A percentile compares a stretch with the other conserved stretches of the same genome.
Conservation (phyloP, 805 yeast species). For the Candida methanosorbosa region DNA sequence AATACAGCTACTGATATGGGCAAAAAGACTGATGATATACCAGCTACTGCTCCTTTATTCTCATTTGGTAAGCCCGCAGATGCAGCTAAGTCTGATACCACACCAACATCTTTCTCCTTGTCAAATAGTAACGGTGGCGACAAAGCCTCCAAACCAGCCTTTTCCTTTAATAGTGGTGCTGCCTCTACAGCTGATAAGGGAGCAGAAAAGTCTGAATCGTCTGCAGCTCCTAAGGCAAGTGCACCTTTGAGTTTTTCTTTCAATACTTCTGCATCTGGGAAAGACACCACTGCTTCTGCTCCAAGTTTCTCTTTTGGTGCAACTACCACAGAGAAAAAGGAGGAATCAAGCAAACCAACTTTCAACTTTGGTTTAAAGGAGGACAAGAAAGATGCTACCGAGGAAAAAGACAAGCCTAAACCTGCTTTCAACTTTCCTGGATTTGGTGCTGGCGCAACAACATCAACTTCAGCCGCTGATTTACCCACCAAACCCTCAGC, state of each 20-base stretch:
- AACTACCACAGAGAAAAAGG: conserved; percentile 1
- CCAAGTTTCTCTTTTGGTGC: conserved; percentile 3
- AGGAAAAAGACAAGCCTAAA: not conserved
- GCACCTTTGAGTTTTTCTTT: too few relatives aligned
- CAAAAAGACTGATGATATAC: not conserved
- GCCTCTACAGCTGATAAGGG: too few relatives aligned
- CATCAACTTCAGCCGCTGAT: too few relatives aligned
- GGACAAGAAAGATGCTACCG: too few relatives aligned
- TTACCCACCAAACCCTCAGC: too few relatives aligned
- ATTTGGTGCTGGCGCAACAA: too few relatives aligned
- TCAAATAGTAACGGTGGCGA: too few relatives aligned
- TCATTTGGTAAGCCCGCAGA: not conserved
- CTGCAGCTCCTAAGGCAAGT: too few relatives aligned
- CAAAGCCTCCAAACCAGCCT: conserved; percentile 5
- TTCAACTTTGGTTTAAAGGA: conserved; percentile 3
- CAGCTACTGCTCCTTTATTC: not conserved
- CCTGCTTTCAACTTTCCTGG: not conserved
- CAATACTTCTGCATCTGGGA: too few relatives aligned
- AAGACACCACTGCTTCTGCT: conserved; percentile 1
- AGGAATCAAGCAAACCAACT: conserved; percentile 1
- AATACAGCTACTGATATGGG: not conserved
- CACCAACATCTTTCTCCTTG: not conserved
- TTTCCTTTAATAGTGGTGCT: conserved; percentile 7
- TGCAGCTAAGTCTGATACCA: not conserved
- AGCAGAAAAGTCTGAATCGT: too few relatives aligned